These are phyloP conservation scores for Hypholoma fasciculare DNA, from an alignment of 768 basidiomycete genomes.

Conservation along the genomic window DNA sequence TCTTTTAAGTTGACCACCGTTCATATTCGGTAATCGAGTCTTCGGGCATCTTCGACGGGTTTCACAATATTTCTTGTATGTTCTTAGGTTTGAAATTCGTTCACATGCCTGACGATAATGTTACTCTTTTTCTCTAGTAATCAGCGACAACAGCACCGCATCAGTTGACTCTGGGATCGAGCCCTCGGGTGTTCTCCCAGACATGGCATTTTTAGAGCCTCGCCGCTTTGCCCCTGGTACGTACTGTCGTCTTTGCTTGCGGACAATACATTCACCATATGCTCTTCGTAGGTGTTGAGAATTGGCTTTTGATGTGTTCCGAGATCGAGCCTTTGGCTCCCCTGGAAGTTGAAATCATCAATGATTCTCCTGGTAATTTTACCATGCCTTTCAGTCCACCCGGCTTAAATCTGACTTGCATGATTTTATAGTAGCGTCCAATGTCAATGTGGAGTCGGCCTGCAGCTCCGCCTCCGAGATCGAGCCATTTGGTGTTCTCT, in stretches of 20 bases:
- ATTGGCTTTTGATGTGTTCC: neutral
- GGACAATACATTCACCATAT: neutral
- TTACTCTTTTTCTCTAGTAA: neutral
- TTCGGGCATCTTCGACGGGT: neutral
- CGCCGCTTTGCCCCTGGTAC: neutral
- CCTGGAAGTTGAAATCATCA: neutral
- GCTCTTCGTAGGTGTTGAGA: neutral
- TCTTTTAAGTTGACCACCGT: neutral
- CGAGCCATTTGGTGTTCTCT: constrained; percentile 1
- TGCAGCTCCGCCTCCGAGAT: neutral
- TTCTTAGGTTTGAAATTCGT: neutral
- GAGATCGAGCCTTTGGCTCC: constrained; percentile 11
- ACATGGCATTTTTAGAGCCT: neutral
- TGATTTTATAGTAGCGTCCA: neutral
- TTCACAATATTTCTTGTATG: neutral
- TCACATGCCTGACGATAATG: neutral
- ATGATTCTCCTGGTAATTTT: neutral
- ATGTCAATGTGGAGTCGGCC: neutral
- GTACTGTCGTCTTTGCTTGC: neutral
- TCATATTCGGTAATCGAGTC: neutral
- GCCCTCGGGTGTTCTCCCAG: neutral
- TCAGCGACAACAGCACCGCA: too few relatives aligned
- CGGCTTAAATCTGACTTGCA: neutral
- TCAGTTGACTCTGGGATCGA: neutral
- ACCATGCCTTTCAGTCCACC: neutral